Percentiles rank a stretch among this genome's conserved stretches.
Conservation (phyloP, 345 rosid genomes). For the Balakata baccata region DNA sequence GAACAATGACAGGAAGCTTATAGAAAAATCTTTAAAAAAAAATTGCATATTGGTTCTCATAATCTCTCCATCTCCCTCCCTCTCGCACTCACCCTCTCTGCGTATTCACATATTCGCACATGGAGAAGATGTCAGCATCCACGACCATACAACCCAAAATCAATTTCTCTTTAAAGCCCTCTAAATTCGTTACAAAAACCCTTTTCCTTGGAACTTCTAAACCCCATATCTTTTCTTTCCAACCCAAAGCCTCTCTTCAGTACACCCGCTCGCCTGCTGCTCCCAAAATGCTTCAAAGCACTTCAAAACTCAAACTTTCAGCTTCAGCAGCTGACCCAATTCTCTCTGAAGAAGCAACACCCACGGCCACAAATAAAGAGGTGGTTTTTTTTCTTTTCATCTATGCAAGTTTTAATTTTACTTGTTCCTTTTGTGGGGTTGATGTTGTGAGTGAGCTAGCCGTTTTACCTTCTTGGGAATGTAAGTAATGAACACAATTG, state of each 20-base stretch:
- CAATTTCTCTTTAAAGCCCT: slow-evolving; percentile 28
- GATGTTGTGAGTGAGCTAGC: too few species aligned
- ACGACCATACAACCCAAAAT: slow-evolving; percentile 35
- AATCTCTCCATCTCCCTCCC: background rate
- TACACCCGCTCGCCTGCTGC: slow-evolving; percentile 16
- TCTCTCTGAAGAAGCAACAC: slow-evolving; percentile 27
- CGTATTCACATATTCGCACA: background rate
- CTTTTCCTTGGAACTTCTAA: slow-evolving; percentile 25
- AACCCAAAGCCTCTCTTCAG: slow-evolving; percentile 18
- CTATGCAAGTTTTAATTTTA: background rate
- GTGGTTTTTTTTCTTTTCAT: slow-evolving; percentile 18
- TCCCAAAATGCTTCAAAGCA: slow-evolving; percentile 12
- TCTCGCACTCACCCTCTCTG: too few species aligned
- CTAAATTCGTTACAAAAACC: slow-evolving; percentile 20
- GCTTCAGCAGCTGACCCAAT: slow-evolving; percentile 29
- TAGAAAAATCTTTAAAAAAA: too few species aligned
- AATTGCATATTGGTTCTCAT: too few species aligned
- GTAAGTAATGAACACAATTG: too few species aligned
- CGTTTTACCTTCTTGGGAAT: too few species aligned
- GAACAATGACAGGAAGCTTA: too few species aligned
- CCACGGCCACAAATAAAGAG: slow-evolving; percentile 37
- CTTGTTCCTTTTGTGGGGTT: background rate
- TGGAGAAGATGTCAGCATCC: slow-evolving; percentile 17
- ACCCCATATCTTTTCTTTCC: slow-evolving; percentile 17
- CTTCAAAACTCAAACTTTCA: slow-evolving; percentile 22